Evolutionary conservation across 495 filamentous ascomycete species (phyloP).

Genomic region (Usnea hakonensis): DNA sequence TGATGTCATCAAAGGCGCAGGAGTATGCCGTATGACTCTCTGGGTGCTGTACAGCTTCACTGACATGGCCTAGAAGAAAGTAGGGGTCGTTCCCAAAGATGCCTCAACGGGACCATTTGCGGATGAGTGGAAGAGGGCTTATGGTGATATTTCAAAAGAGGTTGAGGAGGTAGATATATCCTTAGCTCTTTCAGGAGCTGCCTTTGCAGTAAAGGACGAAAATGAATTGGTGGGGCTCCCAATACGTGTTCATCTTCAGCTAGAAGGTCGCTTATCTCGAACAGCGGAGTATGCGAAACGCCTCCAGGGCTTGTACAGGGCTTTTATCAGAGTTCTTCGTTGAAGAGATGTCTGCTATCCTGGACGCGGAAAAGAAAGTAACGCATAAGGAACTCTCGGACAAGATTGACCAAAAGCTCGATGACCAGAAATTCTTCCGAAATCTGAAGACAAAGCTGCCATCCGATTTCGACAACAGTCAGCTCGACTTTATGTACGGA

Average conservation of each 20-base stretch:
- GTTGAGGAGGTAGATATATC: constrained; percentile 84
- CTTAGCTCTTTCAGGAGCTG: constrained; percentile 67
- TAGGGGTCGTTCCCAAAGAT: constrained; percentile 80
- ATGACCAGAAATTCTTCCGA: constrained; percentile 87
- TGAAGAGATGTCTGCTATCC: constrained; percentile 90
- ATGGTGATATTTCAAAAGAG: constrained; percentile 67
- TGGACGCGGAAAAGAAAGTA: constrained; percentile 94
- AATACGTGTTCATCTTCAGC: background rate
- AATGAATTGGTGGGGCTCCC: constrained; percentile 61
- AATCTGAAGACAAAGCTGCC: constrained; percentile 73
- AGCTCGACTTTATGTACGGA: constrained; percentile 88
- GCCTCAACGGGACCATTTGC: constrained; percentile 78
- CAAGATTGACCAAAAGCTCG: constrained; percentile 83
- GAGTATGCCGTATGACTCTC: constrained; percentile 47
- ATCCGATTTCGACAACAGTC: constrained; percentile 75
- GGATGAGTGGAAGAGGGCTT: constrained; percentile 88
- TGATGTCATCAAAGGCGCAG: constrained; percentile 77
- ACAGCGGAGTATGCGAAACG: constrained; percentile 80
- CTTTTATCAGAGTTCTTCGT: constrained; percentile 91
- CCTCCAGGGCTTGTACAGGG: constrained; percentile 84
- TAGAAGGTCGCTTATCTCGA: constrained; percentile 10
- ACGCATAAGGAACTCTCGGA: constrained; percentile 75
- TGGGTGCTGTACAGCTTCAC: background rate
- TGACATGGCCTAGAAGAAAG: constrained; percentile 62
- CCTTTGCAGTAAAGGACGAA: constrained; percentile 93